Evolutionary conservation across 441 rosid genomes (phyloP).

Genomic region (Omphalea diandra): DNA sequence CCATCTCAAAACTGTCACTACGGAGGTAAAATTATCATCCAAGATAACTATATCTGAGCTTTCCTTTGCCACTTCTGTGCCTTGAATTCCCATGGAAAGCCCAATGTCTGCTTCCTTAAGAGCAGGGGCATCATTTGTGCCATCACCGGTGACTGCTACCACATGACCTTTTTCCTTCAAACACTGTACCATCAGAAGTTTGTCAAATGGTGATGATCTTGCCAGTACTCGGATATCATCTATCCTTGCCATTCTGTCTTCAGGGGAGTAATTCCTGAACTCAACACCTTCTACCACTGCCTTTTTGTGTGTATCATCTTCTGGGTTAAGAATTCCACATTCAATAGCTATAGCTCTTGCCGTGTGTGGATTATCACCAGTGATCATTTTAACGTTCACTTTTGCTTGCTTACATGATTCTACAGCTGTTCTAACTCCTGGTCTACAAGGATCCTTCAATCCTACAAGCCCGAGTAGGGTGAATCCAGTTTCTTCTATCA

Average conservation of each 20-base stretch:
- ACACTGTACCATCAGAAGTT: constrained; percentile 47
- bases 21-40: constrained; percentile 46
- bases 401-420: constrained; percentile 38
- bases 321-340: constrained; percentile 40
- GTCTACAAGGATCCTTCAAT: constrained; percentile 45
- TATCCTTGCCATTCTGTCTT: constrained; percentile 30
- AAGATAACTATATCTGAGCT: constrained; percentile 50
- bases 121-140: constrained; percentile 56
- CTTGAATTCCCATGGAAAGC: constrained; percentile 54
- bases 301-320: constrained; percentile 9
- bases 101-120: constrained; percentile 53
- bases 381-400: constrained; percentile 44
- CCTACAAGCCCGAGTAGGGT: constrained; percentile 42
- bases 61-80: constrained; percentile 54
- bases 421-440: constrained; percentile 37
- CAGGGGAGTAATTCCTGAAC: constrained; percentile 32
- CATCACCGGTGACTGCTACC: constrained; percentile 59
- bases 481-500: constrained; percentile 36
- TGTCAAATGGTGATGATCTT: constrained; percentile 49
- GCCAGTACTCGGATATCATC: constrained; percentile 44
- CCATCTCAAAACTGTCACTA: constrained; percentile 40
- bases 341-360: constrained; percentile 54
- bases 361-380: constrained; percentile 45
- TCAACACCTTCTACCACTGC: constrained; percentile 39
- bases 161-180: constrained; percentile 44